These are phyloP conservation scores for Sphaerulina musiva DNA, from an alignment of 2,329 filamentous ascomycete species.

Conservation along the genomic window DNA sequence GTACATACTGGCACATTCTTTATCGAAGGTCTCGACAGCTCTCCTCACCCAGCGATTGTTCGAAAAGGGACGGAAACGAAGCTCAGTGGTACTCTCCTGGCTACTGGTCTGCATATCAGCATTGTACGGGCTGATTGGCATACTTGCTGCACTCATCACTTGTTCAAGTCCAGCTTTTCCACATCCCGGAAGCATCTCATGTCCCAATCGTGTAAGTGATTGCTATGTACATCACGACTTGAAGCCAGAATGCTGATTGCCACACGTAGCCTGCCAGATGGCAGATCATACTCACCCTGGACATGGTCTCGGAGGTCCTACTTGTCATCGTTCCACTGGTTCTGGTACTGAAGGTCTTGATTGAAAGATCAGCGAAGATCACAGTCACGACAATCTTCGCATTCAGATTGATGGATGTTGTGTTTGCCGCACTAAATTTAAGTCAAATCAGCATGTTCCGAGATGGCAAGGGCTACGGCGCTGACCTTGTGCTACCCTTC, in stretches of 20 bases:
- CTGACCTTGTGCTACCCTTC: conserved; percentile 9
- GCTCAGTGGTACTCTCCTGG: conserved; percentile 12
- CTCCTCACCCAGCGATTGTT: conserved; percentile 18
- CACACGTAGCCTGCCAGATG: conserved; percentile 14
- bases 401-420: conserved; percentile 16
- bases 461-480: conserved; percentile 4
- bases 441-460: conserved; percentile 7
- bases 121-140: conserved; percentile 10
- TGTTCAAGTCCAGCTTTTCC: conserved; percentile 10
- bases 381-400: conserved; percentile 19
- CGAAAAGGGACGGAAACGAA: conserved; percentile 16
- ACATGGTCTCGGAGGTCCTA: conserved; percentile 16
- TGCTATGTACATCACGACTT: neutral
- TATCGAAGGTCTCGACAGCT: conserved; percentile 21
- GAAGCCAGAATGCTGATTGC: neutral
- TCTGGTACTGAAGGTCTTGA: conserved; percentile 18
- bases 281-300: conserved; percentile 15
- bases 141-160: conserved; percentile 8
- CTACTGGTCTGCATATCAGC: conserved; percentile 8
- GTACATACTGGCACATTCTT: conserved; percentile 15
- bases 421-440: conserved; percentile 18
- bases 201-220: conserved; percentile 11
- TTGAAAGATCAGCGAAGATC: conserved; percentile 16
- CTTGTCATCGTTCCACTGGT: conserved; percentile 16
- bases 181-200: neutral